Base-by-base conservation (phyloP, 2,329 filamentous ascomycete species). In the Ophiocordyceps camponoti-floridani region DNA sequence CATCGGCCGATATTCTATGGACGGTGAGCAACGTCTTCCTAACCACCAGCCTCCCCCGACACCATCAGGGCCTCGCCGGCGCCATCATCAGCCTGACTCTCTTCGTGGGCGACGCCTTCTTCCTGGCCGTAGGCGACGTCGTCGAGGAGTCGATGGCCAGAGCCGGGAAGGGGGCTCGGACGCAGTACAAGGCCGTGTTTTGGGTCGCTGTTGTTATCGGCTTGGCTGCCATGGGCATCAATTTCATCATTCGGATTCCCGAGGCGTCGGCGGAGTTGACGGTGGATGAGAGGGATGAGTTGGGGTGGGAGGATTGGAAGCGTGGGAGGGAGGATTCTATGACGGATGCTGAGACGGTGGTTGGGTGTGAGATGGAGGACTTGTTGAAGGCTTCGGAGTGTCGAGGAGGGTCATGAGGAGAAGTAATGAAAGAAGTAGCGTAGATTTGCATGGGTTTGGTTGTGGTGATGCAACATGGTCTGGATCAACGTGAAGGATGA, bases 11-110 rank as follows among this genome's bases (percentile, higher is more conserved):
- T 53, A 76, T 87, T 45, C 76, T 76, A 7, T 87, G 80, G 62
- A 85, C 81, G 54, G 72, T 87, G 1, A 74, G 77, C 18, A 87
- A 82, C 53, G 73, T 88, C 47, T 88, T 84, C 60, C 82, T 86
- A 56, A 86, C 82, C 0, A 86, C 82, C 0, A 73, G 72, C 13
- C 65, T 87, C 49, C 80, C 82, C 0, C 66, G 67, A 4, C 68
- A 72, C 13, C 68, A 77, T 43, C 84, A 89, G 56, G 82, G 81
- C 0, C 65, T 85, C 0, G 83, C 82, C 0, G 81, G 82, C 1
- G 82, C 76, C 0, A 58, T 87, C 41, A 77, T 83, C 53, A 85
- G 82, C 60, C 77, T 74, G 42, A 61, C 85, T 2, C 56, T 86
- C 28, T 82, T 84, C 53, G 65, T 88, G 8, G 79, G 80, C 11